Conservation (phyloP, 805 yeast genomes). For the Myxozyma mucilagina region DNA sequence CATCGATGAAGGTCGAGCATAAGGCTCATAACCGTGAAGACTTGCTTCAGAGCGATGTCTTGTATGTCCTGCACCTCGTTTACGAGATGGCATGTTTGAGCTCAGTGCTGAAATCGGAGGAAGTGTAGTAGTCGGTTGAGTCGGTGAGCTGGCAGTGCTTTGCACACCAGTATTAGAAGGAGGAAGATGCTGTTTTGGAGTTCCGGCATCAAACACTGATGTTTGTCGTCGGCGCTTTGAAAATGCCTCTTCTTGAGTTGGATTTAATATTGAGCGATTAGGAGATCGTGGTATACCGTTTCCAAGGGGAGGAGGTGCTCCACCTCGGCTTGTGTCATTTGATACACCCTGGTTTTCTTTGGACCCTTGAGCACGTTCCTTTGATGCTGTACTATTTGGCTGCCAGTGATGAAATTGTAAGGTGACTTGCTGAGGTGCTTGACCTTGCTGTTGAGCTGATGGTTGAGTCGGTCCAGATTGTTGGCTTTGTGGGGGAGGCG, state of each 20-base stretch:
- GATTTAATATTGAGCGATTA: conserved; percentile 19
- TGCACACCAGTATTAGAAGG: conserved; percentile 1
- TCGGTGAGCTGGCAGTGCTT: conserved; percentile 1
- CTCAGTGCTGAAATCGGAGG: conserved; percentile 27
- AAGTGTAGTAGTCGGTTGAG: conserved; percentile 10
- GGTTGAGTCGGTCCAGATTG: conserved; percentile 1
- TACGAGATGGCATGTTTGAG: conserved; percentile 15
- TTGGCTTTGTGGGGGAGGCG: conserved; percentile 12
- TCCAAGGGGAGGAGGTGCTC: conserved; percentile 9
- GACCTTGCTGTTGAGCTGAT: neutral
- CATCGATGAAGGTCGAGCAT: conserved; percentile 21
- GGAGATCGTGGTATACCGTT: conserved; percentile 28
- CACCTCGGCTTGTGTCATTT: neutral
- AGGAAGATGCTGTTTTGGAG: conserved; percentile 17
- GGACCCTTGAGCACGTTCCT: conserved; percentile 2
- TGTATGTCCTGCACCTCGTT: conserved; percentile 29
- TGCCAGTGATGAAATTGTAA: conserved; percentile 32
- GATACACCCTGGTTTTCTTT: conserved; percentile 2
- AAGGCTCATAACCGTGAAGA: conserved; percentile 31
- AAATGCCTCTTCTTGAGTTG: conserved; percentile 14
- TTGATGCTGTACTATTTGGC: conserved; percentile 13
- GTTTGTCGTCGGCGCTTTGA: conserved; percentile 28
- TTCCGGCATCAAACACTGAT: conserved; percentile 12
- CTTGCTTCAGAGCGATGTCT: conserved; percentile 33
- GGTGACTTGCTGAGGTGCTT: conserved; percentile 18